Conservation (phyloP, 257 asterid species). For the Solanum peruvianum region DNA sequence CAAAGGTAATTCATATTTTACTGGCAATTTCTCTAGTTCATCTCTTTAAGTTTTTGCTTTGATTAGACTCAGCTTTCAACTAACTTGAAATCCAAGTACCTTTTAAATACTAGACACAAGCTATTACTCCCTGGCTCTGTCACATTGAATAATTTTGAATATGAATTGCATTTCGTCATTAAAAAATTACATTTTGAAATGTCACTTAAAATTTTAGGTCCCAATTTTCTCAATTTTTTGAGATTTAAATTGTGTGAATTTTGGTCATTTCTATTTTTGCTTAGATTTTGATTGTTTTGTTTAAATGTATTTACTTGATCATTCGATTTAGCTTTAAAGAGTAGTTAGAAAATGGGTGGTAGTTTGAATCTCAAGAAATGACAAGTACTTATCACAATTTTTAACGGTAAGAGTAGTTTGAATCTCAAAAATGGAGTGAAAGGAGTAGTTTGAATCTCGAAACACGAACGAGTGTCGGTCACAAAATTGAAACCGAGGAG, state of each 20-base stretch:
- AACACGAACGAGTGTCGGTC: too few relatives aligned
- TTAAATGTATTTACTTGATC: neutral
- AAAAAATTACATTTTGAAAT: too few relatives aligned
- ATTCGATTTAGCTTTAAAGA: neutral
- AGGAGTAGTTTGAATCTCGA: too few relatives aligned
- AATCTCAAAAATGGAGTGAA: too few relatives aligned
- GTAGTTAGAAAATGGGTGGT: too few relatives aligned
- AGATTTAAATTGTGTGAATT: neutral
- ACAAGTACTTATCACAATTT: too few relatives aligned
- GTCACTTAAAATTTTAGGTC: neutral
- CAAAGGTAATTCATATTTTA: conserved; percentile 28
- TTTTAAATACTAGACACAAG: neutral
- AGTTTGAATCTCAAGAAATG: too few relatives aligned
- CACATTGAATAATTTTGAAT: too few relatives aligned
- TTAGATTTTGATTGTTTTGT: neutral
- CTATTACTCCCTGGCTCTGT: neutral
- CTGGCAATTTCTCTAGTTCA: neutral
- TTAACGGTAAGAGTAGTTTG: too few relatives aligned
- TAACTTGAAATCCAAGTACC: neutral
- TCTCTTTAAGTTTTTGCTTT: neutral
- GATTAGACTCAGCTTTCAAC: neutral
- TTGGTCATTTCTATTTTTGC: neutral
- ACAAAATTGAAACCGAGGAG: too few relatives aligned
- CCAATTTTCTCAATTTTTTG: neutral
- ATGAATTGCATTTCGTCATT: too few relatives aligned